These are phyloP conservation scores for Pulveroboletus sp. DNA, from an alignment of 768 basidiomycete genomes.

Conservation along the genomic window DNA sequence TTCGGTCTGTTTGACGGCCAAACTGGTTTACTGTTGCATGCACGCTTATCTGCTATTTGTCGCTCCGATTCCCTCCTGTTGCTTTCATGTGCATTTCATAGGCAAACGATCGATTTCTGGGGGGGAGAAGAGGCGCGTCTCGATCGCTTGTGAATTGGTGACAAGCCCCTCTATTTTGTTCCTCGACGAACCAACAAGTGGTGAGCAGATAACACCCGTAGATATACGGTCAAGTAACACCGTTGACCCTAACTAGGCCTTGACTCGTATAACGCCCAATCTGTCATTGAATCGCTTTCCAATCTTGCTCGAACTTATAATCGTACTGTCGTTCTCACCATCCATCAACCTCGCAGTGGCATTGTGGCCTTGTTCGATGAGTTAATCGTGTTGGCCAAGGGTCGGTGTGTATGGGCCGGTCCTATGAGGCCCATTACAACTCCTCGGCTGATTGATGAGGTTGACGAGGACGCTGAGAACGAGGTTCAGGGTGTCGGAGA, in stretches of 20 bases:
- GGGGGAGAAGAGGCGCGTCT: slow-evolving; percentile 94
- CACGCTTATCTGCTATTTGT: not conserved
- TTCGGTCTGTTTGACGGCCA: not conserved
- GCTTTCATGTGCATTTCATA: slow-evolving; percentile 22
- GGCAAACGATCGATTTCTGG: slow-evolving; percentile 91
- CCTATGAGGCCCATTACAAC: slow-evolving; percentile 20
- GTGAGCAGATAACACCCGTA: slow-evolving; percentile 37
- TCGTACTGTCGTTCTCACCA: slow-evolving; percentile 94
- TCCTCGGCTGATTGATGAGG: slow-evolving; percentile 4
- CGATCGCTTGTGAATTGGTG: slow-evolving; percentile 96
- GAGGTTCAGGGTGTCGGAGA: slow-evolving; percentile 33
- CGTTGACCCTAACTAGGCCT: slow-evolving; percentile 50
- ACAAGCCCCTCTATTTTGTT: slow-evolving; percentile 95
- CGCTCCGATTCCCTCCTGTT: not conserved
- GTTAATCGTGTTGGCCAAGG: slow-evolving; percentile 77
- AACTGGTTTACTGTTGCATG: not conserved
- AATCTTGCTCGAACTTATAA: slow-evolving; percentile 85
- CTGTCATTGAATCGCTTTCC: slow-evolving; percentile 86
- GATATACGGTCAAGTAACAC: not conserved
- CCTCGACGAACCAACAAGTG: slow-evolving; percentile 96
- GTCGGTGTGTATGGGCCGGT: slow-evolving; percentile 46
- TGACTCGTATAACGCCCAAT: slow-evolving; percentile 93
- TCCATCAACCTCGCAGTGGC: slow-evolving; percentile 96
- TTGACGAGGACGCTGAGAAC: slow-evolving; percentile 7
- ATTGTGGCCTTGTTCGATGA: slow-evolving; percentile 96